phyloP scores from a whole-genome alignment of 257 asterid species.

The Petunia secreta region DNA sequence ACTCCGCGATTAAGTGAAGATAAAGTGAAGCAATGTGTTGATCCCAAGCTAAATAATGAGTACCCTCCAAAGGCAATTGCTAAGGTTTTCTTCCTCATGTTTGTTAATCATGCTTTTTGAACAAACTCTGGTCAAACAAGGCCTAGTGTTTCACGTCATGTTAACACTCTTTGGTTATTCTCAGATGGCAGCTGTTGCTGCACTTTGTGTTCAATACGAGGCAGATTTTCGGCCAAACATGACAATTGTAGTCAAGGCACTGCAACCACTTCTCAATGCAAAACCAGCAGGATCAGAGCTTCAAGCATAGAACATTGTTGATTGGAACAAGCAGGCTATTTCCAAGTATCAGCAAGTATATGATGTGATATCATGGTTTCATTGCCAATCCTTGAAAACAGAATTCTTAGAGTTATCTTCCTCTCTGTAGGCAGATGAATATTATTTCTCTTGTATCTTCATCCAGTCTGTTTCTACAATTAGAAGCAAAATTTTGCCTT shows the following conservation, averaged over 20 bases:
- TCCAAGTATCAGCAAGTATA: too few species aligned
- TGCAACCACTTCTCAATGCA: constrained; percentile 83
- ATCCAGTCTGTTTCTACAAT: too few species aligned
- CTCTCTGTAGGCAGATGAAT: too few species aligned
- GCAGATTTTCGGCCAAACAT: constrained; percentile 92
- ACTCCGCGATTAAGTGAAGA: constrained; percentile 88
- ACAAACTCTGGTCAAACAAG: background rate
- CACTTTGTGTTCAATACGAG: constrained; percentile 87
- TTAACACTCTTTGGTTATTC: background rate
- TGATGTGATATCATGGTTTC: too few species aligned
- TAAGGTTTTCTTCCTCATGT: constrained; percentile 46
- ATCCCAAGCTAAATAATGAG: constrained; percentile 67
- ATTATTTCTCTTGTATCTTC: too few species aligned
- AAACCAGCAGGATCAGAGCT: constrained; percentile 47
- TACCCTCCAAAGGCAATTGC: constrained; percentile 82
- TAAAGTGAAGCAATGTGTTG: constrained; percentile 85
- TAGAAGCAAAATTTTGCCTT: too few species aligned
- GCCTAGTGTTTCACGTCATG: background rate
- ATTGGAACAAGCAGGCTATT: too few species aligned
- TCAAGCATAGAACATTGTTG: too few species aligned
- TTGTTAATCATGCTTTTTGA: background rate
- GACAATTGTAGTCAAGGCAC: constrained; percentile 91
- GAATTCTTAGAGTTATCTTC: too few species aligned
- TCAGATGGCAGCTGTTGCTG: constrained; percentile 95
- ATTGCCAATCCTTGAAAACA: too few species aligned